Evolutionary conservation across 306 rosid species (phyloP), one percentile per base, ranked within the genome.

Genomic region (Urtica urens): DNA sequence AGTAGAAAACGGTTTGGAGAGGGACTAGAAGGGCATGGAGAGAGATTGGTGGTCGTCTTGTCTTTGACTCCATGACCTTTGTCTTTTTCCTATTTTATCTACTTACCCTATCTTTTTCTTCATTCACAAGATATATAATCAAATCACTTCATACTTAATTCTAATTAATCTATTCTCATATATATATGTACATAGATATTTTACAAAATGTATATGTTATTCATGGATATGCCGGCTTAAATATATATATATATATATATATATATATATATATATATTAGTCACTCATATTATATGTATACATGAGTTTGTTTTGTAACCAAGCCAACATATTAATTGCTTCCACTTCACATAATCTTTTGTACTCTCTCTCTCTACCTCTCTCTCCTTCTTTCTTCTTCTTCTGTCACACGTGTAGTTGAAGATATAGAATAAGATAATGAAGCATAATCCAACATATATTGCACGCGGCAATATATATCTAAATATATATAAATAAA

Each of bases 1-100:
- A 76, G 93, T 81, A 72, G 78, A 70, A 74, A 88, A 88, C 93
- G 95, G 96, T 81, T 83, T 78, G 81, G 93, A 88, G 68, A 68
- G 80, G 78, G 87, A 83, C 96, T 74, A 51, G 35, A 38, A 27
- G 10, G 56, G 35, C 16, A 46, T 31, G 71, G n/a, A 60, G 65
- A 58, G 69, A 68, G 68, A 59, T 35, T 31, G 79, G 60, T 71
- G 68, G 74, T 69, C 74, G 72, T 82, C 96, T 82, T 77, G 80
- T 79, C 92, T 86, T 82, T 82, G 94, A 79, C 80, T 82, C 92
- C 62, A 72, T 72, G 69, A 60, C 60, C 59, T 56, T 76, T 49
- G 51, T 65, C 53, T 51, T 57, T 53, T 60, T 46, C 50, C 53
- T 49, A 64, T 35, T 34, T 10, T 15, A 14, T 17, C 23, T 30